phyloP scores from a whole-genome alignment of 2,329 filamentous ascomycete species.

The Fusarium sacchari region DNA sequence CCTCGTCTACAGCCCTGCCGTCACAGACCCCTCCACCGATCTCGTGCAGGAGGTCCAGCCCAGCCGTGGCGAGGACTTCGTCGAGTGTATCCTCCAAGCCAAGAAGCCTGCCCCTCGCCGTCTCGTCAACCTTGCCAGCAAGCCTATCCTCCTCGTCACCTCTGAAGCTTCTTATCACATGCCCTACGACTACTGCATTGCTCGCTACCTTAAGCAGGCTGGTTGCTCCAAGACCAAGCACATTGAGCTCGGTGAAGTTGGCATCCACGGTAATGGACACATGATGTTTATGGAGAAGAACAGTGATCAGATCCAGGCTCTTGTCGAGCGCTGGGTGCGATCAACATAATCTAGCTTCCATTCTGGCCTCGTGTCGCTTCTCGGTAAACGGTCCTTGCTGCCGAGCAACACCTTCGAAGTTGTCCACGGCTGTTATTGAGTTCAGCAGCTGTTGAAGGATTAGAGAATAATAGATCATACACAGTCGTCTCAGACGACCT shows the following conservation, averaged over 20 bases:
- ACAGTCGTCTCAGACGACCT: background rate
- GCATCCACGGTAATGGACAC: conserved; percentile 37
- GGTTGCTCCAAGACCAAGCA: conserved; percentile 34
- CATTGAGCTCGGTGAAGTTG: conserved; percentile 29
- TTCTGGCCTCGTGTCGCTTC: background rate
- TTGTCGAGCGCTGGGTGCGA: background rate
- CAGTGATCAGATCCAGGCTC: conserved; percentile 13
- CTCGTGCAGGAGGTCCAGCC: conserved; percentile 23
- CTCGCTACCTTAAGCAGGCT: conserved; percentile 27
- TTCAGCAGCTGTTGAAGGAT: background rate
- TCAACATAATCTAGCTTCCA: background rate
- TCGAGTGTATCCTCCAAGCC: conserved; percentile 31
- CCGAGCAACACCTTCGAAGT: accelerated
- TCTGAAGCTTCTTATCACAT: conserved; percentile 36
- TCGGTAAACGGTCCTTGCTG: background rate
- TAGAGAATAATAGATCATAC: background rate
- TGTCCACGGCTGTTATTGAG: background rate
- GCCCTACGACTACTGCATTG: conserved; percentile 37
- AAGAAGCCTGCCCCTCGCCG: conserved; percentile 13
- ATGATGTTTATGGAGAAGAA: conserved; percentile 42
- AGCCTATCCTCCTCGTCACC: conserved; percentile 34
- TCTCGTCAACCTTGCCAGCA: conserved; percentile 50
- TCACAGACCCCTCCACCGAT: conserved; percentile 25
- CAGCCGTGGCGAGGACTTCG: background rate
- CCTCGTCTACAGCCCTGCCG: conserved; percentile 57